Evolutionary conservation across 306 rosid species (phyloP), one percentile per base, ranked within the genome.

Genomic region (Dryas alaskensis): DNA sequence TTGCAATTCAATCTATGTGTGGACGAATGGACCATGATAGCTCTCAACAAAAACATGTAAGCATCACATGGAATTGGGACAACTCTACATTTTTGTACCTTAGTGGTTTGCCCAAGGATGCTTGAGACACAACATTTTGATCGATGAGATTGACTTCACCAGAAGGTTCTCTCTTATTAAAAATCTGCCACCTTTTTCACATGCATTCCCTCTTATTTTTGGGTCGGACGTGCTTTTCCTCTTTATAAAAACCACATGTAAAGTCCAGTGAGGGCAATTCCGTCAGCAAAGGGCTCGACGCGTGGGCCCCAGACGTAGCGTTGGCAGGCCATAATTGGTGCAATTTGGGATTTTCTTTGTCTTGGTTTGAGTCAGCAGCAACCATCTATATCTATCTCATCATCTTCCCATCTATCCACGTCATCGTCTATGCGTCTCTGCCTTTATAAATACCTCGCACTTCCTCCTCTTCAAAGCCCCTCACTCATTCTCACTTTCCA

Each of bases 281-380:
- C 25, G 67, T 39, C 47, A 6, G 13, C 16, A 39, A 39, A 12
- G 3, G 37, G 37, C 37, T 31, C 37, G 37, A 31, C 37, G 37
- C 37, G 37, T 31, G 37, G 37, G 37, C 37, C 2, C 37, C 37
- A 31, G 3, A 31, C 37, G 3, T 31, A 31, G 2, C 37, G 37
- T 31, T 22, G 22, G 22, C 22, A 22, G 22, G 22, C 22, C 22
- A 22, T 22, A 22, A 22, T 22, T 22, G 22, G 22, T 22, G 22
- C 22, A 22, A 22, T 22, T 31, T 31, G 37, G 37, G 37, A 1
- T 31, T 31, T 1, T 31, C 37, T 31, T 31, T 12, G 55, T 5
- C 55, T 2, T 3, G 22, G 25, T 57, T 64, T 22, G 65, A 70
- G 75, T 70, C 75, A 70, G 54, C 75, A 55, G 8, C 7, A 14